Conservation (phyloP, 2,329 filamentous ascomycete genomes). For the Phyllosticta capitalensis region DNA sequence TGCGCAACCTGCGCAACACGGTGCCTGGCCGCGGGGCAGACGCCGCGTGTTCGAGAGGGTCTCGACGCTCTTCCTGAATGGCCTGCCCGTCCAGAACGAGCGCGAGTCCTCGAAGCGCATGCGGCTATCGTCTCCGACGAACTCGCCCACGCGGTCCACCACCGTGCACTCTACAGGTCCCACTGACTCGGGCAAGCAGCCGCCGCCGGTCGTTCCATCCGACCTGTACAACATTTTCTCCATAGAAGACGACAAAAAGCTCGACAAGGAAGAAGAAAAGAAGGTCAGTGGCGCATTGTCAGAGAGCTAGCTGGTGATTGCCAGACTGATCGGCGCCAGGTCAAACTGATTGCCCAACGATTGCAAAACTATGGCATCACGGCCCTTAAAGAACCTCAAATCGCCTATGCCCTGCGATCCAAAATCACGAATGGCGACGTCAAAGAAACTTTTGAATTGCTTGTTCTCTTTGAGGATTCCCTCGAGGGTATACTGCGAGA, state of each 20-base stretch:
- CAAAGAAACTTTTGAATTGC: conserved; percentile 65
- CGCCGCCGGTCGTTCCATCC: conserved; percentile 14
- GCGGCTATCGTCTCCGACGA: neutral
- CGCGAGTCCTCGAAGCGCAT: neutral
- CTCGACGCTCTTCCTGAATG: conserved; percentile 4
- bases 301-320: neutral
- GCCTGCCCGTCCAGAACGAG: neutral
- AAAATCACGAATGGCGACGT: conserved; percentile 59
- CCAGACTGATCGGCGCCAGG: conserved; percentile 21
- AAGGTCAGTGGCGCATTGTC: conserved; percentile 28
- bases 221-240: conserved; percentile 59
- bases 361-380: conserved; percentile 46
- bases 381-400: conserved; percentile 51
- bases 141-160: neutral
- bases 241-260: conserved; percentile 47
- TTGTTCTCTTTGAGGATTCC: conserved; percentile 71
- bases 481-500: conserved; percentile 67
- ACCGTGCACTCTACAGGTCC: neutral
- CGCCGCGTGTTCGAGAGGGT: conserved; percentile 2
- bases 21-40: conserved; percentile 1
- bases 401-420: conserved; percentile 51
- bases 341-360: conserved; percentile 44
- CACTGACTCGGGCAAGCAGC: neutral
- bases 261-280: conserved; percentile 46
- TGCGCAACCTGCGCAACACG: neutral